Base-by-base conservation (phyloP, 306 rosid genomes). In the Spatholobus suberectus region DNA sequence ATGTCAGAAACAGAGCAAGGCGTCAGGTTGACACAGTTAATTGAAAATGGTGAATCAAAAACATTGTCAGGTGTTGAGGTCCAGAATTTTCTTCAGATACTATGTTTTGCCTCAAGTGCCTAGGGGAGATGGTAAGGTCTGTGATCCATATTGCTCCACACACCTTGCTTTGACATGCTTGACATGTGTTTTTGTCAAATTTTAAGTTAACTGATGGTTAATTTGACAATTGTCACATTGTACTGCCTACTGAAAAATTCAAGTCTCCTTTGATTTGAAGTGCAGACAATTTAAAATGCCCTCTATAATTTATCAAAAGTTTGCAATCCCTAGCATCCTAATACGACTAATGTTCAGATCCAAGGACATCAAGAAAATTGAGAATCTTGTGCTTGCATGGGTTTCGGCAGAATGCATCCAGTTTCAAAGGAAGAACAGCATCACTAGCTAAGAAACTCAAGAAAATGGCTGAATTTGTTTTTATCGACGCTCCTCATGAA, bases 361-460 rank as follows among this genome's bases (percentile, higher is more conserved):
- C 43, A 55, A 67, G 81, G 79, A n/a, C 88, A 81, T 80, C 91
- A 59, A 90, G 90, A 73, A 93, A 89, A 77, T 82, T 96, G 46
- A 93, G 90, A 85, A 90, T 92, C 86, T 78, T 96, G 75, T 96
- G 99, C 88, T 87, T 96, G 85, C 99, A 93, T 5, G 99, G 99
- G 77, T 93, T 96, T 87, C 90, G 97, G 35, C 98, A 96, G 89
- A 91, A 96, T 83, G 98, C 94, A 17, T 92, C 97, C 4, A 79
- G 96, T 75, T 96, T 96, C 82, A 93, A 89, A 80, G 98, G 99
- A 81, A 88, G 98, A 88, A 91, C 98, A 9, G 87, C 97, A 83
- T 93, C 99, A 17, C 75, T 93, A 71, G 88, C 96, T 38, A 96
- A 96, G 84, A 96, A 93, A 78, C 93, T 93, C 68, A 93, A 93